A percentile compares a stretch with the other conserved stretches of the same genome.
Evolutionary conservation across 768 basidiomycete species (phyloP).

Genomic region (Ephemerocybe angulata): DNA sequence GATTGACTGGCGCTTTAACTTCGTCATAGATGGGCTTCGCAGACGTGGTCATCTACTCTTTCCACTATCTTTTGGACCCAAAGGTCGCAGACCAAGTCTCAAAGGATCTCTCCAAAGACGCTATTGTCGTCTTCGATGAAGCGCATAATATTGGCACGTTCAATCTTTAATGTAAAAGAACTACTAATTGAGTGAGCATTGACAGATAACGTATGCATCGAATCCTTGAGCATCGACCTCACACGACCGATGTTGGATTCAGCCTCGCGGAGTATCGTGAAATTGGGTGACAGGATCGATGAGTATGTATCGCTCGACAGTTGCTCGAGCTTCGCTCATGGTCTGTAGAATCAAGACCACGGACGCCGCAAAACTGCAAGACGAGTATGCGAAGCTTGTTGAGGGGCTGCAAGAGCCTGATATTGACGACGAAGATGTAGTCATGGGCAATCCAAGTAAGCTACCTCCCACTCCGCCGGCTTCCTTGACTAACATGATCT

Average conservation of each 20-base stretch:
- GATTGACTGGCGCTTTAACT: conserved; percentile 10
- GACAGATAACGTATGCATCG: conserved; percentile 98
- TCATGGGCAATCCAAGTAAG: conserved; percentile 87
- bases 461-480: background rate
- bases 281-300: conserved; percentile 88
- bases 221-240: conserved; percentile 94
- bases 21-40: conserved; percentile 82
- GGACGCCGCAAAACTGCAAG: conserved; percentile 90
- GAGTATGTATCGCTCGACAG: conserved; percentile 54
- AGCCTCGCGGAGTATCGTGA: conserved; percentile 81
- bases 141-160: conserved; percentile 94
- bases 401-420: conserved; percentile 86
- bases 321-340: background rate
- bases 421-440: conserved; percentile 64
- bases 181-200: conserved; percentile 7
- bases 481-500: conserved; percentile 23
- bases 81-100: conserved; percentile 99
- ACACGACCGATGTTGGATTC: conserved; percentile 97
- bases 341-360: conserved; percentile 82
- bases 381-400: conserved; percentile 94
- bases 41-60: conserved; percentile 96
- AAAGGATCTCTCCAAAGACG: conserved; percentile 94
- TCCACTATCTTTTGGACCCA: conserved; percentile 97
- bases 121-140: conserved; percentile 98
- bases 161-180: background rate